phyloP scores from a whole-genome alignment of 2,329 filamentous ascomycete genomes.

The Phaeosphaeriaceae sp. region DNA sequence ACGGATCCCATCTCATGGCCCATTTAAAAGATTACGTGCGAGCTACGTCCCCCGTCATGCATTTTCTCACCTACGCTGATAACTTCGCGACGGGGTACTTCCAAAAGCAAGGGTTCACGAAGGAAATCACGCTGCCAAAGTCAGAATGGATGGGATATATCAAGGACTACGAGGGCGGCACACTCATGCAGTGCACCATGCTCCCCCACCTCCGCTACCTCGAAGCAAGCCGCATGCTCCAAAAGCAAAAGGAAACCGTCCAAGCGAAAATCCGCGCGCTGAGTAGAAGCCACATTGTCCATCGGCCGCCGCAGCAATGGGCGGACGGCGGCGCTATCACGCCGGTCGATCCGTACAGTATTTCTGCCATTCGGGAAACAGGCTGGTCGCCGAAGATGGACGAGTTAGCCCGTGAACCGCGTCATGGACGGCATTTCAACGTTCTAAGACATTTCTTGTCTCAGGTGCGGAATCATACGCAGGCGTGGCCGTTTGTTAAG shows the following conservation, averaged over 20 bases:
- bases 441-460: slow-evolving; percentile 90
- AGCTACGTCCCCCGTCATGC: slow-evolving; percentile 94
- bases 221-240: slow-evolving; percentile 86
- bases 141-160: slow-evolving; percentile 99
- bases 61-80: slow-evolving; percentile 97
- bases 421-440: slow-evolving; percentile 94
- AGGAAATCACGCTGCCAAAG: slow-evolving; percentile 90
- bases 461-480: slow-evolving; percentile 89
- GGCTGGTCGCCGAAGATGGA: slow-evolving; percentile 99
- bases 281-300: slow-evolving; percentile 84
- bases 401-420: slow-evolving; percentile 88
- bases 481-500: slow-evolving; percentile 90
- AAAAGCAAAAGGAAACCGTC: slow-evolving; percentile 95
- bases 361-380: slow-evolving; percentile 83
- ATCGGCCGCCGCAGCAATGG: slow-evolving; percentile 85
- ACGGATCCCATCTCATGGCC: slow-evolving; percentile 97
- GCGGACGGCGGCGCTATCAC: slow-evolving; percentile 67
- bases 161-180: slow-evolving; percentile 98
- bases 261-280: slow-evolving; percentile 93
- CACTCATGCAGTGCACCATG: slow-evolving; percentile 99
- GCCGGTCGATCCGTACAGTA: slow-evolving; percentile 80
- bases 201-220: slow-evolving; percentile 92
- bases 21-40: slow-evolving; percentile 98
- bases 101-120: slow-evolving; percentile 98
- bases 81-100: slow-evolving; percentile 99